Evolutionary conservation across 345 rosid genomes (phyloP).

Genomic region (Pistacia vera): DNA sequence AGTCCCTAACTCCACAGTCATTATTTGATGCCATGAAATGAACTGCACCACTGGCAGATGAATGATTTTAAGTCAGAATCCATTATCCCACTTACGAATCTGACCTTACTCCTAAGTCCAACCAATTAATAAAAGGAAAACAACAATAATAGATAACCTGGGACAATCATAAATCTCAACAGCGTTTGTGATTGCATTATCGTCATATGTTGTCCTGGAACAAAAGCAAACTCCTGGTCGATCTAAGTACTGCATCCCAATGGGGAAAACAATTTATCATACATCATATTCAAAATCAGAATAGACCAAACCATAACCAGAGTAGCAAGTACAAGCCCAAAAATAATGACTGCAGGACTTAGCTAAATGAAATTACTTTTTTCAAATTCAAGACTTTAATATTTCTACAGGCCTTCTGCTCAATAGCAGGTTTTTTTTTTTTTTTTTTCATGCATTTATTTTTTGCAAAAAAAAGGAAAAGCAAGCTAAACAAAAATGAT

Average conservation of each 20-base stretch:
- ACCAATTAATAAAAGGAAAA: background rate
- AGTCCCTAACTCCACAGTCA: conserved; percentile 58
- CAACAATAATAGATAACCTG: conserved; percentile 28
- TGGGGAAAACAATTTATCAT: background rate
- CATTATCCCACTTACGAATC: background rate
- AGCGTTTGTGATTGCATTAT: conserved; percentile 66
- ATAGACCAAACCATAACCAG: background rate
- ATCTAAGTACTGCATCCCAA: conserved; percentile 48
- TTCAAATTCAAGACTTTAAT: too few species aligned
- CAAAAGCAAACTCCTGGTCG: conserved; percentile 59
- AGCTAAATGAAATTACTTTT: background rate
- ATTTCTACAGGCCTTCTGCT: background rate
- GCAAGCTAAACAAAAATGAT: background rate
- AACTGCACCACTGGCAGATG: conserved; percentile 45
- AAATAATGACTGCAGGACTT: background rate
- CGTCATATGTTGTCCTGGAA: conserved; percentile 59
- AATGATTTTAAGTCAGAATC: conserved; percentile 16
- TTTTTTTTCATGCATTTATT: too few species aligned
- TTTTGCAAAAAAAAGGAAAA: background rate
- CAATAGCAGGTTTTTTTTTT: background rate
- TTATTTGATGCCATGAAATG: conserved; percentile 63
- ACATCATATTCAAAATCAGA: background rate
- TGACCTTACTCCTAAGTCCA: background rate
- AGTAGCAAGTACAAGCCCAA: background rate
- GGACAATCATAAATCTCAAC: conserved; percentile 56